These are phyloP conservation scores for Mucor irregularis DNA, from an alignment of 371 early-diverging fungal species.

Conservation along the genomic window DNA sequence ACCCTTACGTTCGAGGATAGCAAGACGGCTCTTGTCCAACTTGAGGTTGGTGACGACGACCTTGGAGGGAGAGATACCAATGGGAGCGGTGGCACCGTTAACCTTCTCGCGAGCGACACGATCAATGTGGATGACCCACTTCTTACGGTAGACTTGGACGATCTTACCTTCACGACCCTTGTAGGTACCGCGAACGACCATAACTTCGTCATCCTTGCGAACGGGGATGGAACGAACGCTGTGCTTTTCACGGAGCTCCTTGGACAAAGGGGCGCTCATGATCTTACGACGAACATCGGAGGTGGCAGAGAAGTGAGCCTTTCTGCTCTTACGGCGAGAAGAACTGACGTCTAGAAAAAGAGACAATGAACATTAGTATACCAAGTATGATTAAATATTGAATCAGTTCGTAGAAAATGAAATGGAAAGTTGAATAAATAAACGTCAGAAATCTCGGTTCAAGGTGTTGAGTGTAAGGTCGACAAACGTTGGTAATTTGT, in stretches of 20 bases:
- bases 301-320: conserved; percentile 98
- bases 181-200: conserved; percentile 91
- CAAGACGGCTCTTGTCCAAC: conserved; percentile 95
- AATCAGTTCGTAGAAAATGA: neutral
- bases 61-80: conserved; percentile 98
- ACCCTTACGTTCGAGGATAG: conserved; percentile 80
- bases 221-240: conserved; percentile 94
- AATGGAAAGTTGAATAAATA: neutral
- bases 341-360: conserved; percentile 81
- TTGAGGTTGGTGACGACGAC: conserved; percentile 93
- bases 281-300: conserved; percentile 93
- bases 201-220: conserved; percentile 97
- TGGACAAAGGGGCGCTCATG: conserved; percentile 95
- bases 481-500: neutral
- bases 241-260: conserved; percentile 98
- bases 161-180: conserved; percentile 99
- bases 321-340: conserved; percentile 94
- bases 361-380: neutral
- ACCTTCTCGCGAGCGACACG: conserved; percentile 95
- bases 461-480: neutral
- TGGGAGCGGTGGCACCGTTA: conserved; percentile 91
- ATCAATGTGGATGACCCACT: conserved; percentile 98
- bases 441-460: neutral
- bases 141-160: conserved; percentile 94
- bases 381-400: neutral